Base-by-base conservation (phyloP, 1,284 basidiomycete species). In the Austropuccinia psidii region DNA sequence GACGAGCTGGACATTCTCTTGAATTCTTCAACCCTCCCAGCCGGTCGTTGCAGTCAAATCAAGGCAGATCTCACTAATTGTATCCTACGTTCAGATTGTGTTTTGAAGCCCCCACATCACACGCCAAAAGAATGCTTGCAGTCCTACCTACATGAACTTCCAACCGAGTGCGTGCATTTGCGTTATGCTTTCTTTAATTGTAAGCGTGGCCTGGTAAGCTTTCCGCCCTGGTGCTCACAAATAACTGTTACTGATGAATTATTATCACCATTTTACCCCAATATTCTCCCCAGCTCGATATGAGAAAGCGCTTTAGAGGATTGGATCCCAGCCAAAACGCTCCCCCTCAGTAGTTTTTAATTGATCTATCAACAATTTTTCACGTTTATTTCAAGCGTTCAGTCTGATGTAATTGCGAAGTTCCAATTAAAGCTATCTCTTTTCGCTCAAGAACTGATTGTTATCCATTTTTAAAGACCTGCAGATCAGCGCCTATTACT, bases 151-250 rank as follows among this genome's bases (percentile, higher is more conserved):
- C 82, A 87, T 75, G 88, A 90, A 76, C 83, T 93, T 39, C 90
- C 90, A 7, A 86, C 88, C 77, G 84, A 88, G 77, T 93, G 90
- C 79, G 85, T 86, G 78, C 84, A 86, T 24, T 81, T 93, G 67
- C 84, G 90, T 64, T 87, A 86, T 79, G 89, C 90, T 4, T 88
- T 88, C 1, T 91, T 89, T 77, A 90, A 93, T 77, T 93, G 90
- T 82, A 93, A 93, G 81, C 85, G 90, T 75, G 89, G 89, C 47
- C 89, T 92, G 89, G 90, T 91, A 74, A 75, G 88, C 83, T 4
- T 19, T 9, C 47, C 21, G 50, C 17, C 37, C 31, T 43, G n/a
- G 70, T 67, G 50, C 1, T 41, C n/a, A 52, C 73, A 35, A 27
- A 69, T 64, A 39, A 60, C 41, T 21, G 47, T 41, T 47, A 35